Evolutionary conservation across 352 stramenopile species (phyloP), one percentile per base, ranked within the genome.

Genomic region (Pilasporangium apinafurcum): DNA sequence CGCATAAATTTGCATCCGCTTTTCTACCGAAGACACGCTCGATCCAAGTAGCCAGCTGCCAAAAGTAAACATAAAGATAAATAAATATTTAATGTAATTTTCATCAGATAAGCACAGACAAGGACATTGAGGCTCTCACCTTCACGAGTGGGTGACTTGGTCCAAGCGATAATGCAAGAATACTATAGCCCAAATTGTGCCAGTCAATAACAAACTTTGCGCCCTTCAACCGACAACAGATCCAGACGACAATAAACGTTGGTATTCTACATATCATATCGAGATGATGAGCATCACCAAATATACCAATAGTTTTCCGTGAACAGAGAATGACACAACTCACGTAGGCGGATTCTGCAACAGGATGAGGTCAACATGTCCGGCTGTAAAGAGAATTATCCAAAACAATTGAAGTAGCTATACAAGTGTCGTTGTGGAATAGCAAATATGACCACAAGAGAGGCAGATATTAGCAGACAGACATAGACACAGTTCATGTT

Each of bases 181-280:
- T 98, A 45, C 92, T 98, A 75, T 96, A 99, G 24, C 96, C 97
- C 27, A 99, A 62, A 72, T 99, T 99, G 68, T 99, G 97, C 97
- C 97, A 99, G 63, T 99, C 97, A 54, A 99, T 95, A 12, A 99
- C 77, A 39, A 99, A 93, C 41, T 83, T 83, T 22, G 95, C 83
- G 17, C 82, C 59, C 18, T 95, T 87, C 21, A 89, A 48, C 5
- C 63, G 58, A 25, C 65, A 74, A 22, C 74, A 81, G 8, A 96
- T 24, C 66, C 74, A 96, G 33, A 92, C 78, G 7, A 98, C 72
- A 6, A 95, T 60, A 32, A 99, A 79, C 17, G 95, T 96, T 14
- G 97, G 97, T 46, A 99, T 96, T 17, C 87, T 95, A 30, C 34
- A 14, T 27, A 25, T 16, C 6, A 14, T 20, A 9, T 7, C 22